phyloP scores from a whole-genome alignment of 768 basidiomycete species.

The Podaxis sp. region DNA sequence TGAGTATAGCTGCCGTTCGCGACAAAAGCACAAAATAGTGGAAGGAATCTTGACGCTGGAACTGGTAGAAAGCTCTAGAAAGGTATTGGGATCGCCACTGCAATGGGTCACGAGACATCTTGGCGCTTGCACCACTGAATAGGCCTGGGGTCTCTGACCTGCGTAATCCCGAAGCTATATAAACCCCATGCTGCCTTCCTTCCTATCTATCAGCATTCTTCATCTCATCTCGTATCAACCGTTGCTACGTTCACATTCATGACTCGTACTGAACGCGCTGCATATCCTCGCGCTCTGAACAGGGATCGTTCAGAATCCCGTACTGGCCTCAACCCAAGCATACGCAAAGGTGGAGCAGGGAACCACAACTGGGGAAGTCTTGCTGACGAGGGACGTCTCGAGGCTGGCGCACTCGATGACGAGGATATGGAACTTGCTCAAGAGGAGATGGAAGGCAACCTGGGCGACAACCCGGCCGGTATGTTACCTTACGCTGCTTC shows the following conservation, averaged over 20 bases:
- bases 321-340: constrained; percentile 67
- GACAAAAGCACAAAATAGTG: neutral
- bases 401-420: constrained; percentile 58
- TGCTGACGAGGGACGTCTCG: constrained; percentile 60
- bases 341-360: constrained; percentile 81
- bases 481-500: neutral
- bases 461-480: neutral
- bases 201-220: constrained; percentile 13
- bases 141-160: neutral
- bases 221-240: constrained; percentile 13
- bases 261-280: constrained; percentile 79
- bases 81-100: neutral
- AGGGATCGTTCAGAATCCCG: constrained; percentile 81
- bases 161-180: constrained; percentile 20
- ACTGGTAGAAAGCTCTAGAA: constrained; percentile 1
- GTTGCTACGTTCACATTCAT: constrained; percentile 36
- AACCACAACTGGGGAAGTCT: constrained; percentile 85
- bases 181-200: constrained; percentile 20
- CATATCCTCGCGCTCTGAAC: constrained; percentile 67
- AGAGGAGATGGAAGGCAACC: constrained; percentile 25
- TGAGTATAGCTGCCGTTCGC: neutral
- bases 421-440: constrained; percentile 47
- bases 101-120: constrained; percentile 12
- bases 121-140: neutral
- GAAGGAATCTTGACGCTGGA: neutral